Conservation (phyloP, 345 rosid species). For the Gossypioides kirkii region DNA sequence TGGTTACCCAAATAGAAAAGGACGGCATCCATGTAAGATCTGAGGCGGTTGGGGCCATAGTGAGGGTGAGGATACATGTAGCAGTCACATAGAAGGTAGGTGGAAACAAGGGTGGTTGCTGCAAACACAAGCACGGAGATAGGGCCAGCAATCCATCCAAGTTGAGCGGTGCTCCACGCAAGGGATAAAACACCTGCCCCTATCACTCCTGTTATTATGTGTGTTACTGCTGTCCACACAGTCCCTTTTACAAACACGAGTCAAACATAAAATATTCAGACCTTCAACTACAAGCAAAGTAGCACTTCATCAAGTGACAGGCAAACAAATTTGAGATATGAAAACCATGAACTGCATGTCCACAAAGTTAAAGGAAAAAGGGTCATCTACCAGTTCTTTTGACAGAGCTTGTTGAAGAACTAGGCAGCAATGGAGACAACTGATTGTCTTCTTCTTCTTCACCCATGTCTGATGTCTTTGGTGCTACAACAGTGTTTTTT, state of each 20-base stretch:
- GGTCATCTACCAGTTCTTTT: conserved; percentile 32
- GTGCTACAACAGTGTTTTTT: neutral
- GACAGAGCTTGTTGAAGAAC: conserved; percentile 14
- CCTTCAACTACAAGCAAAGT: no score
- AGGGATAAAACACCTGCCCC: conserved; percentile 80
- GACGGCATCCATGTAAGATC: neutral
- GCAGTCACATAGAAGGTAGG: conserved; percentile 21
- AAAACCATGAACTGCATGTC: neutral
- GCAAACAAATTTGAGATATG: neutral
- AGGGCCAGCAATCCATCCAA: conserved; percentile 79
- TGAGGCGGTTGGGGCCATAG: neutral
- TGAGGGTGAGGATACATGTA: conserved; percentile 51
- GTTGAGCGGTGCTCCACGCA: conserved; percentile 64
- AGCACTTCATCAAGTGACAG: no score
- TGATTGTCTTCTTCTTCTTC: conserved; percentile 9
- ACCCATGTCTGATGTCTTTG: conserved; percentile 15
- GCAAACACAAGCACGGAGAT: conserved; percentile 19
- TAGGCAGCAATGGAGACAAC: conserved; percentile 21
- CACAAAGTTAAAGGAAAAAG: neutral
- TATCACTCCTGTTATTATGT: conserved; percentile 70
- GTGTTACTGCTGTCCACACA: conserved; percentile 55
- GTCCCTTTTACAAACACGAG: conserved; percentile 35
- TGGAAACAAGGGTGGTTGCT: conserved; percentile 36
- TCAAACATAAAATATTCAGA: neutral
- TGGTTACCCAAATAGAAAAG: neutral